Conservation (phyloP, 352 stramenopile species). For the Globisporangium barbulae region DNA sequence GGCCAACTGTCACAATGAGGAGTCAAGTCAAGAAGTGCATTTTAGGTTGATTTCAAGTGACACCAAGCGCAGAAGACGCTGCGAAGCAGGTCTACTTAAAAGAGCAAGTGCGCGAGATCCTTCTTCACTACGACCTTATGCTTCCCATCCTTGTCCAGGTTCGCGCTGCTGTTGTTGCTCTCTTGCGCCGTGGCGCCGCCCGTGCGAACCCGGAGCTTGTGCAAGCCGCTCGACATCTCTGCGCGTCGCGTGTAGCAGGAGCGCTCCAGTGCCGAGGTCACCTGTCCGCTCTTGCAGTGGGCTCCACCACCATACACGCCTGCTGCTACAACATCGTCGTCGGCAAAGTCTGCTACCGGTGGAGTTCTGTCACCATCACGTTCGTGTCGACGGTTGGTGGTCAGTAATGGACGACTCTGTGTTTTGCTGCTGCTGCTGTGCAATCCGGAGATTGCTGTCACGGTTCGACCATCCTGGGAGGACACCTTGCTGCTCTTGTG, state of each 20-base stretch:
- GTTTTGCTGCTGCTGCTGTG: background rate
- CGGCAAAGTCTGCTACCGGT: background rate
- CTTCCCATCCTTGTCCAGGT: slow-evolving; percentile 29
- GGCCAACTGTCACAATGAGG: slow-evolving; percentile 33
- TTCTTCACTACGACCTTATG: slow-evolving; percentile 64
- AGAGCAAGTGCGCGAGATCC: slow-evolving; percentile 60
- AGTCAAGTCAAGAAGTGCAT: background rate
- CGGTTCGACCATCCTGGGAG: too few species aligned
- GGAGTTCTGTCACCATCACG: background rate
- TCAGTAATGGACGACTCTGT: background rate
- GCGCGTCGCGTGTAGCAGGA: slow-evolving; percentile 37
- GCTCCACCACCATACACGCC: slow-evolving; percentile 43
- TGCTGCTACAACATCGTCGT: slow-evolving; percentile 22
- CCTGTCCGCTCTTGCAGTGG: slow-evolving; percentile 33
- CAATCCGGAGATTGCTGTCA: too few species aligned
- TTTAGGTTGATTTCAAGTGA: background rate
- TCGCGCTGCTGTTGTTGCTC: slow-evolving; percentile 8
- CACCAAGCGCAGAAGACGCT: background rate
- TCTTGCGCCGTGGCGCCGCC: slow-evolving; percentile 31
- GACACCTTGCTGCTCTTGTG: background rate
- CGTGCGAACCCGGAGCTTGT: slow-evolving; percentile 49
- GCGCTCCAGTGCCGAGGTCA: slow-evolving; percentile 28
- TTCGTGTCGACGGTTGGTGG: background rate
- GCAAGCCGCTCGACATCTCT: slow-evolving; percentile 49
- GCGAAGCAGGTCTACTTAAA: slow-evolving; percentile 21